Conservation (phyloP, 768 basidiomycete genomes). For the Favolaschia claudopus region DNA sequence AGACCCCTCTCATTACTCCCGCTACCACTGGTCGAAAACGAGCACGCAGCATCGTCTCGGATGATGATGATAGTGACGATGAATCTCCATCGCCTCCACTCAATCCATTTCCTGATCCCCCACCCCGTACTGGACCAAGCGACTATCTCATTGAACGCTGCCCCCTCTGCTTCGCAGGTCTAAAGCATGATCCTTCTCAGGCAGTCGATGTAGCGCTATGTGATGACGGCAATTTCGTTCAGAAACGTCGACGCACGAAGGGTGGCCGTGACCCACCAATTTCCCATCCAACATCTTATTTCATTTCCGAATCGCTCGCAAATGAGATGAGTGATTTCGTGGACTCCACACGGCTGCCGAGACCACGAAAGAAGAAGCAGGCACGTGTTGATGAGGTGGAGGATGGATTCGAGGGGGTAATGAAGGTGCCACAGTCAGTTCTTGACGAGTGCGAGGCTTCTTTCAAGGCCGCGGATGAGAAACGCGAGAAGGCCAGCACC, state of each 20-base stretch:
- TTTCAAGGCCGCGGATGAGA: conserved; percentile 34
- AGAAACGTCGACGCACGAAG: conserved; percentile 32
- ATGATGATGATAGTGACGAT: conserved; percentile 1
- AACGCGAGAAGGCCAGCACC: conserved; percentile 22
- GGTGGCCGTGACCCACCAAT: conserved; percentile 24
- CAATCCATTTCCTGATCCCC: neutral
- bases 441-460: conserved; percentile 24
- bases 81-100: neutral
- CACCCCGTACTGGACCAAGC: conserved; percentile 16
- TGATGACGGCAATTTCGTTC: conserved; percentile 44
- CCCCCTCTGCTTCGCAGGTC: conserved; percentile 38
- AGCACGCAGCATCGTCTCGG: neutral
- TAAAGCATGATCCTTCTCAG: neutral
- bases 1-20: too few relatives aligned
- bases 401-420: conserved; percentile 27
- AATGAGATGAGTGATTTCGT: conserved; percentile 28
- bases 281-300: conserved; percentile 29
- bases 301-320: conserved; percentile 29
- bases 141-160: conserved; percentile 32
- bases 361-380: neutral
- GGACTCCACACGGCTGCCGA: conserved; percentile 13
- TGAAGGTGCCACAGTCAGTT: conserved; percentile 25
- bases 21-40: neutral
- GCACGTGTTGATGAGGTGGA: neutral
- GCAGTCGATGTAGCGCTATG: conserved; percentile 35